Evolutionary conservation across 169 alveolate genomes (phyloP).

Genomic region (Babesia gibsoni): DNA sequence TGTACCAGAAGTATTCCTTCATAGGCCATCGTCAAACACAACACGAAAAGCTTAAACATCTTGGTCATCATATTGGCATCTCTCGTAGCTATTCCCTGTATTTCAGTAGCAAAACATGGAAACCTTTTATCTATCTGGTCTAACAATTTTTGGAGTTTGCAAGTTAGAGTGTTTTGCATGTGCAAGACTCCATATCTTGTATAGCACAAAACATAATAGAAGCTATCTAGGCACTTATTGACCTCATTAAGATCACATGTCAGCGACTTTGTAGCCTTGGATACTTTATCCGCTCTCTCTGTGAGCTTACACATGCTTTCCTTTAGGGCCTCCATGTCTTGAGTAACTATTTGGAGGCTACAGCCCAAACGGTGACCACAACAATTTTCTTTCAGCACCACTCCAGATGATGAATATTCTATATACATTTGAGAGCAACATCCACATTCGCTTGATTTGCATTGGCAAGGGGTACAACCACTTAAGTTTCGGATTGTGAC

Average conservation of each 20-base stretch:
- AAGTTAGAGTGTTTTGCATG: too few species aligned
- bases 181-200: not conserved
- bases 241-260: not conserved
- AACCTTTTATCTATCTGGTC: not conserved
- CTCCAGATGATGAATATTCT: not conserved
- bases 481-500: not conserved
- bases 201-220: not conserved
- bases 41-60: not conserved
- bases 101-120: not conserved
- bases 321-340: not conserved
- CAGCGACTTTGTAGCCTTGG: too few species aligned
- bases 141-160: too few species aligned
- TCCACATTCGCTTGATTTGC: not conserved
- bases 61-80: not conserved
- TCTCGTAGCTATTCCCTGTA: not conserved
- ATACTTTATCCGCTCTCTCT: too few species aligned
- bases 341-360: not conserved
- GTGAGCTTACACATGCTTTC: not conserved
- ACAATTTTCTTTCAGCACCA: not conserved
- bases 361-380: slow-evolving; percentile 20
- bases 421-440: not conserved
- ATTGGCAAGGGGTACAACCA: too few species aligned
- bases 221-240: too few species aligned
- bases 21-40: not conserved
- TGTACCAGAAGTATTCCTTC: not conserved